Evolutionary conservation across 148 eudicot genomes (phyloP), one percentile per base, ranked within the genome.

Genomic region (Cornus florida): DNA sequence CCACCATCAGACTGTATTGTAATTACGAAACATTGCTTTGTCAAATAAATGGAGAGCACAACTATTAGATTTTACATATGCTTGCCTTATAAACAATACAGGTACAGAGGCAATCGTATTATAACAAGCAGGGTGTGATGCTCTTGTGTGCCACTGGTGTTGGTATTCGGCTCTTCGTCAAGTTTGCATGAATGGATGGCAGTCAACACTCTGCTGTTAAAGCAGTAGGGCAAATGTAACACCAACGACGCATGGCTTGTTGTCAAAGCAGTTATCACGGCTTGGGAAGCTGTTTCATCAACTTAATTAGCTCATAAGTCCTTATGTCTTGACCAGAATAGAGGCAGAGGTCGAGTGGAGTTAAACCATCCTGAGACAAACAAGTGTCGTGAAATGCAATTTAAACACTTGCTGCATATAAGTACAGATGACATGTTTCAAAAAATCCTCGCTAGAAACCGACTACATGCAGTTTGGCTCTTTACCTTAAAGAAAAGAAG

Each of bases 241-340:
- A 62, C 65, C 22, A 5, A 16, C 22, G 41, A 66, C 11, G 33
- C 62, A 3, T 60, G 33, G 12, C 60, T 20, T 13, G 20, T 65
- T 13, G 23, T 77, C 24, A 22, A 81, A 79, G 77, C 85, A 67
- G 59, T 33, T 82, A 71, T 56, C 48, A 78, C 50, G 71, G 77
- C 85, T 79, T 86, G 41, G 93, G 91, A 67, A 86, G 84, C 73
- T 82, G 79, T 83, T 93, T 95, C 64, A 95, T 73, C 77, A 92
- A 86, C 86, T 89, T 95, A 86, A 95, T 91, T 75, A 95, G 90
- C 87, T 89, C 90, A 62, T 86, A 93, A 10, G 99, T 92, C 81
- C 89, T 87, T 39, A 80, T 78, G 76, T 93, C 91, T 81, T 84
- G 82, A 78, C 99, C 97, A 79, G 84, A 88, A 79, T 89, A 83